Base-by-base conservation (phyloP, 305 asterid genomes). In the Fraxinus xanthoxyloides region DNA sequence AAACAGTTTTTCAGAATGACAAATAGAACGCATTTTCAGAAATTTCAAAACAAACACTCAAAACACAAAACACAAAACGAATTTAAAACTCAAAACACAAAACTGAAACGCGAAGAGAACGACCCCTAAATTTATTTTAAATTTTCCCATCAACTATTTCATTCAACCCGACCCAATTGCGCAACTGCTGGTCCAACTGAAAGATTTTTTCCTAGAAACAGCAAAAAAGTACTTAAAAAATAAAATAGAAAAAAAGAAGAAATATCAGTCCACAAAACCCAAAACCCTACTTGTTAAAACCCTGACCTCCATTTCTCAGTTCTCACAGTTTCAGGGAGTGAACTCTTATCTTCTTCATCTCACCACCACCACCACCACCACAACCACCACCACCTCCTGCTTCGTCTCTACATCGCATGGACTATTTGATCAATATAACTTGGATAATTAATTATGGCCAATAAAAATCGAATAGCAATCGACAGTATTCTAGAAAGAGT, bases 221-320 rank as follows among this genome's bases (percentile, higher is more conserved):
- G 76, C 43, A 13, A 3, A 38, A 21, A 74, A 38, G 3, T n/a
- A 38, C 48, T 35, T 2, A 7, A 74, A 74, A 35, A 36, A 6
- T 2, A 24, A 10, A 46, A 46, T 46, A 17, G 74, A 72, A 81
- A 34, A 79, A 80, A 59, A 54, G 2, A 10, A 78, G 82, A 83
- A 86, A 88, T 81, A 85, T 80, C 84, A 3, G 35, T 26, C 77
- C 65, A 63, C 78, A 85, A 91, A 88, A 82, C 88, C 92, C 90
- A 83, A 88, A 91, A 90, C 95, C 95, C 95, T 90, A 92, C 92
- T 87, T 78, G 83, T 77, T 89, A 89, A 90, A 91, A 88, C 91
- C 93, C 91, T 69, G 85, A 31, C 87, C 84, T 81, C 85, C 87
- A 48, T 87, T 82, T 79, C 80, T 79, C 88, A 61, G 75, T 81